Evolutionary conservation across 2,329 filamentous ascomycete species (phyloP), one percentile per base, ranked within the genome.

Genomic region (Trichoderma pleuroti): DNA sequence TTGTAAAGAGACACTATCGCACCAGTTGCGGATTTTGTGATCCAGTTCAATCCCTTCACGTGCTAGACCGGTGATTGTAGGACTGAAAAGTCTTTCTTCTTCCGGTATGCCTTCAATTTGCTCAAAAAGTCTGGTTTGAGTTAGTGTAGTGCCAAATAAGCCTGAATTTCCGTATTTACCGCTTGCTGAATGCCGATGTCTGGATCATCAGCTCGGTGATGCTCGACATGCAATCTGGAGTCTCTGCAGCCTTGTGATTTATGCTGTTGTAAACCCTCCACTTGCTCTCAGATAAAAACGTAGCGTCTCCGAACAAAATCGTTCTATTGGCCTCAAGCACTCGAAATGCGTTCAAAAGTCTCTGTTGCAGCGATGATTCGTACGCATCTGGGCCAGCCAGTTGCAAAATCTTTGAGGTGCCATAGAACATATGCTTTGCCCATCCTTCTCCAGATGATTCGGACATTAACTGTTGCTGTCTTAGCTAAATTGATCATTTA

Each of bases 391-490:
- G 30, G 0, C 68, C 70, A 1, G 60, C 49, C 0, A 72, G 32
- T 21, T 77, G 72, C 16, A 79, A 52, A 18, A 79, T 67, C 11
- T 52, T 74, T 0, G 73, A 74, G 7, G 74, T 76, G 11, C 77
- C 77, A 42, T 75, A 75, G 0, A 76, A 21, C 76, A 79, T 77
- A 10, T 79, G 77, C 9, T 70, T 76, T 1, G 72, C 72, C 76
- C 76, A 79, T 16, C 71, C 68, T 0, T 76, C 75, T 6, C 73
- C 75, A 3, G 74, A 75, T 0, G 73, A 57, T 24, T 78, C 73
- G 0, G 77, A 72, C 68, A 78, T 76, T 1, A 79, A 70, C 77
- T 79, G 4, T 0, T 0, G 4, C 7, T 4, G 7, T 0, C 0
- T 77, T 24, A 75, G 68, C 8, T 30, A 9, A 1, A 1, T 14